Evolutionary conservation across 192 early-diverging fungal genomes (phyloP).

Genomic region (Coemansia sp.): DNA sequence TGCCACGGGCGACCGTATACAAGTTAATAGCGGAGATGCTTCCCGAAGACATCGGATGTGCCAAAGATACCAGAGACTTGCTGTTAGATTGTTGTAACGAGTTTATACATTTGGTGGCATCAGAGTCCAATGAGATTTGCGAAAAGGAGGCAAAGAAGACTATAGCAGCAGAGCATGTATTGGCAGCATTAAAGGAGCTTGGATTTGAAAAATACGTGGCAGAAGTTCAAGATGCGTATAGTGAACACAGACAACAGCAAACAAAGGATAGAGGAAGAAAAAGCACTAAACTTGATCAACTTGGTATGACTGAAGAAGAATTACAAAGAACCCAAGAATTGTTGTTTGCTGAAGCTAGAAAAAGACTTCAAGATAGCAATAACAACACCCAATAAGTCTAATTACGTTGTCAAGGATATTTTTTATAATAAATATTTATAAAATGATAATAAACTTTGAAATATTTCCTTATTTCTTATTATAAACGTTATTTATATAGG

Average conservation of each 20-base stretch:
- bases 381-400: no score
- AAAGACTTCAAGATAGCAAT: no score
- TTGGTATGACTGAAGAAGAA: slow-evolving; percentile 84
- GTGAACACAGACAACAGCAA: slow-evolving; percentile 83
- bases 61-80: slow-evolving; percentile 95
- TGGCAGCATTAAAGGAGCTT: slow-evolving; percentile 78
- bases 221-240: slow-evolving; percentile 83
- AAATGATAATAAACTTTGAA: no score
- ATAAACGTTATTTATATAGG: slow-evolving; percentile 56
- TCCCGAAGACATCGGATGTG: slow-evolving; percentile 81
- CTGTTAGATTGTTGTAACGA: slow-evolving; percentile 94
- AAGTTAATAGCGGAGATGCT: slow-evolving; percentile 97
- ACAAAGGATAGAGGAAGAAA: slow-evolving; percentile 77
- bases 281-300: slow-evolving; percentile 70
- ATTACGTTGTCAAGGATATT: no score
- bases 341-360: slow-evolving; percentile 90
- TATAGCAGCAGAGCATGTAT: slow-evolving; percentile 94
- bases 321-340: slow-evolving; percentile 76
- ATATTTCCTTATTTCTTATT: background rate
- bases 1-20: slow-evolving; percentile 91
- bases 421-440: background rate
- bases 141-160: slow-evolving; percentile 97
- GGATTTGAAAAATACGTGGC: slow-evolving; percentile 90
- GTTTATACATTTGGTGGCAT: slow-evolving; percentile 93
- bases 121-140: slow-evolving; percentile 93